Conservation (phyloP, 2,329 filamentous ascomycete genomes). For the Penicillium hesseltinei region DNA sequence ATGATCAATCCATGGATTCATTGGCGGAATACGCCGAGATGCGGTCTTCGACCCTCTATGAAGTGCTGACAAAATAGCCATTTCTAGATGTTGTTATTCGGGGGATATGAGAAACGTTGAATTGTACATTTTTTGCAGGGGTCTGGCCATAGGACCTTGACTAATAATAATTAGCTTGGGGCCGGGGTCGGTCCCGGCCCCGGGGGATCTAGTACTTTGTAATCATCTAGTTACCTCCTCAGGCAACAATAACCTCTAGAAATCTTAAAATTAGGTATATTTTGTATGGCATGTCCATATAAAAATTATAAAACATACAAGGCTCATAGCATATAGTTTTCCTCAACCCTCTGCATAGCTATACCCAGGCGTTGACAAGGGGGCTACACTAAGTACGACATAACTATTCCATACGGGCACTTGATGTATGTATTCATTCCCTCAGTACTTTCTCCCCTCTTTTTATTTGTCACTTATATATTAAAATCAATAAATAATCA, state of each 20-base stretch:
- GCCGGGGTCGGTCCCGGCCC: too few species aligned
- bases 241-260: too few species aligned
- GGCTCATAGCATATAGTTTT: not conserved
- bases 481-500: too few species aligned
- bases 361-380: too few species aligned
- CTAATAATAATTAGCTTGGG: not conserved
- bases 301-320: not conserved
- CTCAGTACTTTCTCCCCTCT: too few species aligned
- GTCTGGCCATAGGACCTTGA: not conserved
- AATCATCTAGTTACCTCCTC: not conserved
- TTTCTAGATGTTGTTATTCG: not conserved
- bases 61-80: conserved; percentile 6
- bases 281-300: not conserved
- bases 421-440: too few species aligned
- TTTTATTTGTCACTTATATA: too few species aligned
- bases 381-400: too few species aligned
- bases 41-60: not conserved
- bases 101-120: not conserved
- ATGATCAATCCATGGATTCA: not conserved
- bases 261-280: not conserved
- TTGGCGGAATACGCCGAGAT: conserved; percentile 7
- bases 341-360: not conserved
- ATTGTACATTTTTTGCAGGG: not conserved
- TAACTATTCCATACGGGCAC: too few species aligned
- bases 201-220: not conserved